These are phyloP conservation scores for Fusarium verrucosum DNA, from an alignment of 2,329 filamentous ascomycete species.

Conservation along the genomic window DNA sequence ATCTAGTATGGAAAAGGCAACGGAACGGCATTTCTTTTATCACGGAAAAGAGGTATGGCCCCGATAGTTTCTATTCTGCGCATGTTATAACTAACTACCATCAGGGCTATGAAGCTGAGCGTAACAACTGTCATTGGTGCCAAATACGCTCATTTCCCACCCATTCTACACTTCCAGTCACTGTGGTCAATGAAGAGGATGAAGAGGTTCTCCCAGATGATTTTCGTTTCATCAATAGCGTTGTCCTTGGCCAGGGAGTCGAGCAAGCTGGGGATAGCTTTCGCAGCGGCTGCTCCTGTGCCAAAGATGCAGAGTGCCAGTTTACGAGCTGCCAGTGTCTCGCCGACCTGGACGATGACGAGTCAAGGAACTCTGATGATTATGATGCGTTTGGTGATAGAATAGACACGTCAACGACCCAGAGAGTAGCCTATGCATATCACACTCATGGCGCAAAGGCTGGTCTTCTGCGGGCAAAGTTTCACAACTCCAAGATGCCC, in stretches of 20 bases:
- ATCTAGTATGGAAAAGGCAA: slow-evolving; percentile 57
- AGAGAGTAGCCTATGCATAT: slow-evolving; percentile 68
- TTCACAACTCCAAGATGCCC: slow-evolving; percentile 64
- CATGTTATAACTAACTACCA: not conserved
- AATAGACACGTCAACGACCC: slow-evolving; percentile 36
- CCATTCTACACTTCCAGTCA: slow-evolving; percentile 62
- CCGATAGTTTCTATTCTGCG: not conserved
- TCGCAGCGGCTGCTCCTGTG: slow-evolving; percentile 75
- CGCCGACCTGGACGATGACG: slow-evolving; percentile 65
- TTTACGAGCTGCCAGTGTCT: slow-evolving; percentile 75
- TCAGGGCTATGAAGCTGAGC: slow-evolving; percentile 52
- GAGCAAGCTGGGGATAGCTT: slow-evolving; percentile 68
- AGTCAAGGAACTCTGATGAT: slow-evolving; percentile 57
- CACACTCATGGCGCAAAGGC: slow-evolving; percentile 62
- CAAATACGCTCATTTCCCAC: slow-evolving; percentile 66
- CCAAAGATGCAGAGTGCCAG: slow-evolving; percentile 69
- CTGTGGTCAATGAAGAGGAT: slow-evolving; percentile 71
- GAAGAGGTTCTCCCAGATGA: slow-evolving; percentile 63
- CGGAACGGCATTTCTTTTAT: slow-evolving; percentile 60
- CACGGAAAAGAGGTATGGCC: slow-evolving; percentile 53
- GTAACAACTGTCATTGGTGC: slow-evolving; percentile 66
- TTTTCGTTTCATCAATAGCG: slow-evolving; percentile 75
- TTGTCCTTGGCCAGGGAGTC: slow-evolving; percentile 68
- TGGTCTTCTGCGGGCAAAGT: slow-evolving; percentile 61
- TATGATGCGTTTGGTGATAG: slow-evolving; percentile 42